Conservation (phyloP, 2,329 filamentous ascomycete species). For the Aspergillus ochraceus region DNA sequence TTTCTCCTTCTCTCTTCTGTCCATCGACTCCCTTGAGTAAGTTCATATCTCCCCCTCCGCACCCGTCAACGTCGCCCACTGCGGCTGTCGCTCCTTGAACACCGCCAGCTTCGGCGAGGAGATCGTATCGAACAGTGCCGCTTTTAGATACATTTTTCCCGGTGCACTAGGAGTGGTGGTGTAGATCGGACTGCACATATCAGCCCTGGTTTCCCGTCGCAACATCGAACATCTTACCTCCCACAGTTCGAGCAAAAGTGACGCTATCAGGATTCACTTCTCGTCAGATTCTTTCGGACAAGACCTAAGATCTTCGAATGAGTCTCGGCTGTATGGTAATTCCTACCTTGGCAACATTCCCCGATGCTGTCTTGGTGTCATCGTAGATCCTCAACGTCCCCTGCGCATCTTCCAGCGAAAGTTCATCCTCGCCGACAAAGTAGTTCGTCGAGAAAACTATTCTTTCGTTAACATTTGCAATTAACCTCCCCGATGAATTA, state of each 20-base stretch:
- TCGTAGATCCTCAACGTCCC: slow-evolving; percentile 14
- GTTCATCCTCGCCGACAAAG: slow-evolving; percentile 15
- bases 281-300: no score
- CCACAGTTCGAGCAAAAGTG: slow-evolving; percentile 26
- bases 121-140: no score
- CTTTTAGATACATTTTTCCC: no score
- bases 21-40: not conserved
- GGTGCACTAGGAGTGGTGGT: no score
- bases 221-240: slow-evolving; percentile 13
- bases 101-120: no score
- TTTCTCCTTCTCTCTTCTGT: not conserved
- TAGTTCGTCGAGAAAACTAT: slow-evolving; percentile 28
- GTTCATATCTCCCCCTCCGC: not conserved
- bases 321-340: no score
- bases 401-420: slow-evolving; percentile 18
- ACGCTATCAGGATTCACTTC: slow-evolving; percentile 10
- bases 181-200: no score
- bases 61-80: no score
- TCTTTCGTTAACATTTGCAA: no score
- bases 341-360: slow-evolving; percentile 16
- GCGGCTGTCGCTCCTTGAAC: no score
- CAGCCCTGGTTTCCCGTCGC: not conserved
- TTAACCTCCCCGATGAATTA: not conserved
- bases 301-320: no score
- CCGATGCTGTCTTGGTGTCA: slow-evolving; percentile 17